These are phyloP conservation scores for Tulasnella sp. DNA, from an alignment of 768 basidiomycete genomes.

Conservation along the genomic window DNA sequence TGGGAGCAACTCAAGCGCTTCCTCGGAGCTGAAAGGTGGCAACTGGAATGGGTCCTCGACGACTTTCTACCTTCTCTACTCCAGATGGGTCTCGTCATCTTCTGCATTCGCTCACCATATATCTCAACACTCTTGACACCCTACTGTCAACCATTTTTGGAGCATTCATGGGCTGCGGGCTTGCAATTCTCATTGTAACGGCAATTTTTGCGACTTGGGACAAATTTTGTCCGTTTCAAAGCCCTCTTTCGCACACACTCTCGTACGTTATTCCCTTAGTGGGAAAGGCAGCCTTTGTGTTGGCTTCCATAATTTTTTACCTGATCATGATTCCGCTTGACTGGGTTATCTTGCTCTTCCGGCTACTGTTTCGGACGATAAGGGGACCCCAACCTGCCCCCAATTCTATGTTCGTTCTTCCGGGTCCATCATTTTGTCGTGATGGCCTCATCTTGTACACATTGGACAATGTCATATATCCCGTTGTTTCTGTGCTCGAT, in stretches of 20 bases:
- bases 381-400: too few species aligned
- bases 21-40: not conserved
- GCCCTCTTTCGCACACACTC: not conserved
- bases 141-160: not conserved
- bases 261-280: not conserved
- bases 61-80: not conserved
- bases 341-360: too few species aligned
- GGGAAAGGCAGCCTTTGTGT: too few species aligned
- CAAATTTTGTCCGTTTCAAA: not conserved
- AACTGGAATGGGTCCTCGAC: not conserved
- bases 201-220: not conserved
- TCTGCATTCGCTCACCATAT: not conserved
- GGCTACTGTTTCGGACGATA: too few species aligned
- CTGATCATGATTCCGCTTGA: too few species aligned
- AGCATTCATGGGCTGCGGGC: not conserved
- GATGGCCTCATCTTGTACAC: too few species aligned
- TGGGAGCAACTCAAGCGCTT: not conserved
- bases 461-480: too few species aligned
- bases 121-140: not conserved
- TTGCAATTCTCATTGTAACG: not conserved
- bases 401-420: too few species aligned
- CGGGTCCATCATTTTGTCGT: too few species aligned
- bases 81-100: not conserved
- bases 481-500: too few species aligned
- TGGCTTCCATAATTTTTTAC: not conserved